Conservation (phyloP, 2,329 filamentous ascomycete genomes). For the Juglanconis sp. region DNA sequence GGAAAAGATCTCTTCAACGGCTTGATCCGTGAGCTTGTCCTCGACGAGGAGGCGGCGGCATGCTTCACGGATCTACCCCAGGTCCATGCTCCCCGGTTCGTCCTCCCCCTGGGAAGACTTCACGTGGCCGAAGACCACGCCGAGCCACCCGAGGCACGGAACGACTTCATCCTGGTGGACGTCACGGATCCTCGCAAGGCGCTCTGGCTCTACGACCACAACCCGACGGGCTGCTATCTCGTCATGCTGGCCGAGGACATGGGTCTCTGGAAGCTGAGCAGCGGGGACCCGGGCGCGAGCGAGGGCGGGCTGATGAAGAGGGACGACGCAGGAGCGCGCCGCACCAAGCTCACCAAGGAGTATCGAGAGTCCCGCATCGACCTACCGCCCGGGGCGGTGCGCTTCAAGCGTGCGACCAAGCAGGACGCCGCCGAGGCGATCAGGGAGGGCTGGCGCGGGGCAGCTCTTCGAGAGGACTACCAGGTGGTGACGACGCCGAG, state of each 20-base stretch:
- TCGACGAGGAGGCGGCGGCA: not conserved
- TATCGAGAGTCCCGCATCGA: not conserved
- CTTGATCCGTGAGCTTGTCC: not conserved
- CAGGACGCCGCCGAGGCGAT: not conserved
- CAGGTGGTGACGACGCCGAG: not conserved
- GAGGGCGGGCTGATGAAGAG: not conserved
- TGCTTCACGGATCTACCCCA: not conserved
- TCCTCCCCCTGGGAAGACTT: slow-evolving; percentile 10
- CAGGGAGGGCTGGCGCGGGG: not conserved
- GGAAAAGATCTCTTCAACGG: not conserved
- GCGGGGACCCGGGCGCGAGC: not conserved
- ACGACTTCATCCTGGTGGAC: slow-evolving; percentile 1
- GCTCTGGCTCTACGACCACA: not conserved
- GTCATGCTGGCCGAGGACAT: slow-evolving; percentile 1
- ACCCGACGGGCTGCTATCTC: not conserved
- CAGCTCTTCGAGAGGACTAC: not conserved
- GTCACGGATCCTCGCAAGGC: not conserved
- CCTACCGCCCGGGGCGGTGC: not conserved
- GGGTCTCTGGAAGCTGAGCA: not conserved
- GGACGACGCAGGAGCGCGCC: not conserved
- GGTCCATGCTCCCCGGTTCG: not conserved
- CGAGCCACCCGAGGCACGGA: not conserved
- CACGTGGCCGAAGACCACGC: not conserved
- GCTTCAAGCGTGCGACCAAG: not conserved
- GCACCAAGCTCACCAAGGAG: not conserved